Evolutionary conservation across 345 rosid genomes (phyloP).

Genomic region (Euphorbia pulcherrima): DNA sequence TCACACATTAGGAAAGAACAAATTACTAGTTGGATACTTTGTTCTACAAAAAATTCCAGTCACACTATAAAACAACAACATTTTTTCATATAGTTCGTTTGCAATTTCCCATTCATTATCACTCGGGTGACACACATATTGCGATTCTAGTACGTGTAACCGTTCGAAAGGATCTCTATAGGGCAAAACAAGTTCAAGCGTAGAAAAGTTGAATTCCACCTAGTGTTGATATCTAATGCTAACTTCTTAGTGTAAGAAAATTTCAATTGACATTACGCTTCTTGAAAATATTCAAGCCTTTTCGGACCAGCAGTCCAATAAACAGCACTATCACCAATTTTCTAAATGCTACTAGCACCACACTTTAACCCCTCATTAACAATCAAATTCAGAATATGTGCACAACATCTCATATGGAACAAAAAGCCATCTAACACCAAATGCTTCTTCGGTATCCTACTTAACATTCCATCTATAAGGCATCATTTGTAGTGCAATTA

Average conservation of each 20-base stretch:
- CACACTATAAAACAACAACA: not conserved
- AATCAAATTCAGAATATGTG: slow-evolving; percentile 21
- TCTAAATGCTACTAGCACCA: slow-evolving; percentile 1
- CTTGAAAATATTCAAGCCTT: slow-evolving; percentile 7
- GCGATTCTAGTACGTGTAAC: not conserved
- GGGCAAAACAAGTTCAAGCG: not conserved
- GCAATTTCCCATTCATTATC: slow-evolving; percentile 16
- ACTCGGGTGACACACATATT: not conserved
- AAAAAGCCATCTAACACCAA: not conserved
- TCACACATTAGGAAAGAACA: slow-evolving; percentile 10
- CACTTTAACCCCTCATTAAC: slow-evolving; percentile 13
- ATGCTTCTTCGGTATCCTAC: too few relatives aligned
- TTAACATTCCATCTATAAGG: not conserved
- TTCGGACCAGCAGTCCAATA: slow-evolving; percentile 10
- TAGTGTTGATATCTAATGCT: slow-evolving; percentile 12
- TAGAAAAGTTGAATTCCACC: slow-evolving; percentile 21
- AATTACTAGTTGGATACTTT: not conserved
- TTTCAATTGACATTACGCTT: not conserved
- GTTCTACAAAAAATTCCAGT: not conserved
- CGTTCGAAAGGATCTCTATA: slow-evolving; percentile 5
- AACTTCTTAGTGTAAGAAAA: slow-evolving; percentile 1
- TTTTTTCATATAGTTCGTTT: slow-evolving; percentile 2
- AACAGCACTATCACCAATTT: slow-evolving; percentile 12
- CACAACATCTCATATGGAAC: not conserved
- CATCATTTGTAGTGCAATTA: slow-evolving; percentile 3